phyloP scores from a whole-genome alignment of 2,329 filamentous ascomycete species.

The Pseudogymnoascus sp. region DNA sequence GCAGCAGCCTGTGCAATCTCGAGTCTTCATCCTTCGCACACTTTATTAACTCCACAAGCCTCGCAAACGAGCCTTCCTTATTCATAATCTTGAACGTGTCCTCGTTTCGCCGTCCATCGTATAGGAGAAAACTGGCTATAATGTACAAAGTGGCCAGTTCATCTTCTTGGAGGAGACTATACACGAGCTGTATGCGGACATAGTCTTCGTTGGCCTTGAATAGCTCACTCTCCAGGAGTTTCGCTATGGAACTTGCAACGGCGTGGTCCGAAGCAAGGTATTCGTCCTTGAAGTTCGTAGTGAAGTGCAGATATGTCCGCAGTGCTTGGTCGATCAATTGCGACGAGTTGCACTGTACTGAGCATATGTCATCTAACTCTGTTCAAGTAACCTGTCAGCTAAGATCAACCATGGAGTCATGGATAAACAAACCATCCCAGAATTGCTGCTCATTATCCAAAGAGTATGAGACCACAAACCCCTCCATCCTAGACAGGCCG shows the following conservation, averaged over 20 bases:
- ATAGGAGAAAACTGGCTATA: slow-evolving; percentile 75
- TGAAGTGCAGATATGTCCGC: slow-evolving; percentile 75
- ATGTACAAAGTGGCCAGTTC: slow-evolving; percentile 73
- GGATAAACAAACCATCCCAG: slow-evolving; percentile 65
- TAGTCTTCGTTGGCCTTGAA: slow-evolving; percentile 75
- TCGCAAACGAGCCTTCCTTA: slow-evolving; percentile 72
- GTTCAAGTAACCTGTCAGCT: slow-evolving; percentile 15
- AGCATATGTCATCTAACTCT: slow-evolving; percentile 64
- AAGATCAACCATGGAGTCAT: slow-evolving; percentile 5
- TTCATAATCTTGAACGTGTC: slow-evolving; percentile 81
- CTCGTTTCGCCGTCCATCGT: slow-evolving; percentile 77
- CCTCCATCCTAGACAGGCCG: slow-evolving; percentile 33
- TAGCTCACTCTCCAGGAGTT: slow-evolving; percentile 67
- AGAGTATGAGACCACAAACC: slow-evolving; percentile 62
- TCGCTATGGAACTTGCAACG: slow-evolving; percentile 71
- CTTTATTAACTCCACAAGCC: slow-evolving; percentile 74
- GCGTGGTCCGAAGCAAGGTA: slow-evolving; percentile 73
- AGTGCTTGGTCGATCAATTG: slow-evolving; percentile 77
- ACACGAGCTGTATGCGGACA: slow-evolving; percentile 86
- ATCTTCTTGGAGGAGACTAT: slow-evolving; percentile 86
- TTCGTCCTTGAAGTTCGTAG: slow-evolving; percentile 67
- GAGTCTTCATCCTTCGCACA: slow-evolving; percentile 58
- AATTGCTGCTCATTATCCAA: slow-evolving; percentile 79
- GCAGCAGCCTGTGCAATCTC: slow-evolving; percentile 69
- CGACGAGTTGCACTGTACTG: slow-evolving; percentile 46